phyloP scores from a whole-genome alignment of 2,329 filamentous ascomycete genomes.

The Capronia coronata region DNA sequence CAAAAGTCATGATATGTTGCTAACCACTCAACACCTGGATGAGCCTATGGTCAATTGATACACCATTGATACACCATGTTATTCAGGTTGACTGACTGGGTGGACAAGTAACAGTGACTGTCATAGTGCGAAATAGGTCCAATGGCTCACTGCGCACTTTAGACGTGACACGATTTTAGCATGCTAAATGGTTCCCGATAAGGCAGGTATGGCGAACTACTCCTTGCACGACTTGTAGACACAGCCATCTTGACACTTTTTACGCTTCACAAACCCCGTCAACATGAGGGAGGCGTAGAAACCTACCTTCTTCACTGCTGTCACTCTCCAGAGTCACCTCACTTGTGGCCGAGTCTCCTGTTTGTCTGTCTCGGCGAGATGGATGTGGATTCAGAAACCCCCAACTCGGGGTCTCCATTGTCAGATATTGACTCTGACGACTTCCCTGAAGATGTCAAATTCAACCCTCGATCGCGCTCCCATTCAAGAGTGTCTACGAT shows the following conservation, averaged over 20 bases:
- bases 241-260: not conserved
- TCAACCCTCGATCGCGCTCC: slow-evolving; percentile 44
- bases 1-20: too few relatives aligned
- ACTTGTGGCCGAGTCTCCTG: not conserved
- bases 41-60: too few relatives aligned
- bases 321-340: not conserved
- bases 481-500: slow-evolving; percentile 33
- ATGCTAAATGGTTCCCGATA: not conserved
- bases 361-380: slow-evolving; percentile 3
- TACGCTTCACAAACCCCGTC: not conserved
- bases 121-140: not conserved
- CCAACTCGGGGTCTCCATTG: slow-evolving; percentile 56
- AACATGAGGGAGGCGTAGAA: not conserved
- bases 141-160: not conserved
- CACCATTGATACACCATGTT: too few relatives aligned
- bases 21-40: too few relatives aligned
- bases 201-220: slow-evolving; percentile 2
- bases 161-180: not conserved
- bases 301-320: not conserved
- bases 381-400: slow-evolving; percentile 33
- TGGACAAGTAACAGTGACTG: too few relatives aligned
- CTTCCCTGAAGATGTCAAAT: slow-evolving; percentile 54
- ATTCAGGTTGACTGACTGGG: too few relatives aligned
- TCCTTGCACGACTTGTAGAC: not conserved
- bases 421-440: slow-evolving; percentile 59